Evolutionary conservation across 2,329 filamentous ascomycete species (phyloP).

Genomic region (Colletotrichum filicis): DNA sequence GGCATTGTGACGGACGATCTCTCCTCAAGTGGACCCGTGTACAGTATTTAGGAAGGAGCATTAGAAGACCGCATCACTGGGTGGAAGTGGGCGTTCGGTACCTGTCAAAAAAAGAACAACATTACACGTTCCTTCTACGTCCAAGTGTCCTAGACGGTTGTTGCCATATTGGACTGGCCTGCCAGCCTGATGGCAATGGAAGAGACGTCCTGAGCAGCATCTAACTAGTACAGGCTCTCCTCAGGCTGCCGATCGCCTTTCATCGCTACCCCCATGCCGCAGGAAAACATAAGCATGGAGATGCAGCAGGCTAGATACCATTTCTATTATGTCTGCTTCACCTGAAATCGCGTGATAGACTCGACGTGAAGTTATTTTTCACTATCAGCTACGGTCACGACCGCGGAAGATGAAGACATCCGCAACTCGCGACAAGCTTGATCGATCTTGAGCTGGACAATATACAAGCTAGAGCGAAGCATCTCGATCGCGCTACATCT

Average conservation of each 20-base stretch:
- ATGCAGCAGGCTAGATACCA: neutral
- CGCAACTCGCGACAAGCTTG: neutral
- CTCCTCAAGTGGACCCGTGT: constrained; percentile 64
- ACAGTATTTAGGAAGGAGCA: constrained; percentile 61
- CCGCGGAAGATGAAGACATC: neutral
- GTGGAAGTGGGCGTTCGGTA: constrained; percentile 33
- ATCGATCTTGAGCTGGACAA: constrained; percentile 35
- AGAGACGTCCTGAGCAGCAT: neutral
- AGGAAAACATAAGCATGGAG: neutral
- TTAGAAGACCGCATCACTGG: constrained; percentile 50
- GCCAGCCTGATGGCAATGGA: neutral
- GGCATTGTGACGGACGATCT: constrained; percentile 61
- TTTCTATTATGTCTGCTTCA: neutral
- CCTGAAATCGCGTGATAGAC: neutral
- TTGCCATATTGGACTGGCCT: neutral
- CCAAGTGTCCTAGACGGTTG: neutral
- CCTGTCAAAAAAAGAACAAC: constrained; percentile 18
- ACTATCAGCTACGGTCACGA: neutral
- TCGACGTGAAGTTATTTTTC: neutral
- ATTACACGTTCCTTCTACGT: neutral
- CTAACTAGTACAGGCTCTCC: neutral
- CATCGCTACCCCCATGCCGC: neutral
- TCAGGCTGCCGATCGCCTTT: neutral
- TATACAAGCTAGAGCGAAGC: constrained; percentile 2
- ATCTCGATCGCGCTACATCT: neutral